Percentiles rank a stretch among this genome's conserved stretches.
phyloP scores from a whole-genome alignment of 176 grass and related monocot species.

The Alloteropsis semialata region DNA sequence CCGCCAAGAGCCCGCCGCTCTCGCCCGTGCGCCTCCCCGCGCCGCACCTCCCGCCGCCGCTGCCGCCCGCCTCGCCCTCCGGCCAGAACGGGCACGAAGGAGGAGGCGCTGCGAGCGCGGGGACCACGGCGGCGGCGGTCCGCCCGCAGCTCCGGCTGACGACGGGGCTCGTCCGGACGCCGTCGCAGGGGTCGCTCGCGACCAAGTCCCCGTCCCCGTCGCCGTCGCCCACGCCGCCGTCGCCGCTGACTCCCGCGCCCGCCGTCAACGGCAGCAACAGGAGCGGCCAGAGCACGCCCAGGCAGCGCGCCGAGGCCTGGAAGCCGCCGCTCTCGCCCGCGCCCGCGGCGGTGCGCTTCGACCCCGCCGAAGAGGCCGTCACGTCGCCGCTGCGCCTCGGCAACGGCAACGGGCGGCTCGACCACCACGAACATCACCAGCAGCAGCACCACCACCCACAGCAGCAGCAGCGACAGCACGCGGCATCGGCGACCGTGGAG shows the following conservation, averaged over 20 bases:
- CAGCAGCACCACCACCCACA: background rate
- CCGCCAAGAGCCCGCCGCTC: slow-evolving; percentile 40
- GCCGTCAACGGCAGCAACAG: slow-evolving; percentile 12
- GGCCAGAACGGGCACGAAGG: slow-evolving; percentile 1
- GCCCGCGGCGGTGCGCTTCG: background rate
- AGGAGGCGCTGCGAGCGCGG: background rate
- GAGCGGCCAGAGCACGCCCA: slow-evolving; percentile 32
- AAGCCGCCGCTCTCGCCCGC: slow-evolving; percentile 20
- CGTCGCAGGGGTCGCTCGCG: slow-evolving; percentile 31
- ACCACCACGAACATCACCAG: background rate
- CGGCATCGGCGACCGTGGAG: slow-evolving; percentile 3
- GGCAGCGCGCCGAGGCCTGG: slow-evolving; percentile 28
- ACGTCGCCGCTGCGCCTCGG: slow-evolving; percentile 22
- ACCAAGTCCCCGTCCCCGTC: slow-evolving; percentile 13
- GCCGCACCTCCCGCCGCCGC: background rate
- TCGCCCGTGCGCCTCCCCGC: slow-evolving; percentile 28
- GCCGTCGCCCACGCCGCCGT: background rate
- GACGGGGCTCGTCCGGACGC: slow-evolving; percentile 44
- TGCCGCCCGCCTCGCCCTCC: background rate
- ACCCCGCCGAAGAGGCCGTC: slow-evolving; percentile 15
- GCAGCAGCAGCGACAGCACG: background rate
- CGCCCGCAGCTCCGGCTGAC: slow-evolving; percentile 25
- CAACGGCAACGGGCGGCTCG: slow-evolving; percentile 11
- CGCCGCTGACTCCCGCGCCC: slow-evolving; percentile 25
- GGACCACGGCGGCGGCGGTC: background rate